Base-by-base conservation (phyloP, 306 rosid genomes). In the Lathyrus tuberosus region DNA sequence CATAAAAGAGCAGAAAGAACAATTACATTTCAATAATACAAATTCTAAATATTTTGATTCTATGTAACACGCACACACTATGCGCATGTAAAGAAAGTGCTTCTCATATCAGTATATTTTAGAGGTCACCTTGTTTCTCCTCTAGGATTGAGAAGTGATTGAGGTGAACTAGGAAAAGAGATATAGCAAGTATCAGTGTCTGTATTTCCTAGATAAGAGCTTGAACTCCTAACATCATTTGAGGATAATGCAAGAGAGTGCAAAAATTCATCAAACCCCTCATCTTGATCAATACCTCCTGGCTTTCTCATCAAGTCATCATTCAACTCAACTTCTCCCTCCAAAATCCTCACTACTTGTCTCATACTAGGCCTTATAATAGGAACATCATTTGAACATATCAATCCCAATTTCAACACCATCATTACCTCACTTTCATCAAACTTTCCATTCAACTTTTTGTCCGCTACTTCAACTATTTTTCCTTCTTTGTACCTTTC, bases 391-490 rank as follows among this genome's bases (percentile, higher is more conserved):
- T 74, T 77, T 16, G 96, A 91, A 26, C 97, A 86, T 49, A 88
- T 66, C 51, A 91, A 43, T 20, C 97, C 96, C 79, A 91, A 11
- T 63, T 88, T 86, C 82, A 88, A 31, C 66, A 88, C 84, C 82
- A 82, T 46, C 57, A 67, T 17, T 3, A 79, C 80, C 80, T 86
- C 91, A 6, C 2, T 59, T 60, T 63, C 83, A 42, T 80, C 69
- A 62, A 38, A 91, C 13, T 64, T 11, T 3, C 87, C 92, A 16
- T 62, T 43, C 4, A 91, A 56, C 62, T 78, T 83, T 1, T 54
- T 73, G 22, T 91, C 53, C 53, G 15, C 20, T 15, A 15, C 53
- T 47, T 47, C 53, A 47, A 47, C 4, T 6, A 47, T n/a, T 15
- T 10, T 47, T 15, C 53, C 53, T 47, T 47, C 10, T 47, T 15